phyloP scores from a whole-genome alignment of 2,329 filamentous ascomycete species.

The Talaromyces funiculosus region DNA sequence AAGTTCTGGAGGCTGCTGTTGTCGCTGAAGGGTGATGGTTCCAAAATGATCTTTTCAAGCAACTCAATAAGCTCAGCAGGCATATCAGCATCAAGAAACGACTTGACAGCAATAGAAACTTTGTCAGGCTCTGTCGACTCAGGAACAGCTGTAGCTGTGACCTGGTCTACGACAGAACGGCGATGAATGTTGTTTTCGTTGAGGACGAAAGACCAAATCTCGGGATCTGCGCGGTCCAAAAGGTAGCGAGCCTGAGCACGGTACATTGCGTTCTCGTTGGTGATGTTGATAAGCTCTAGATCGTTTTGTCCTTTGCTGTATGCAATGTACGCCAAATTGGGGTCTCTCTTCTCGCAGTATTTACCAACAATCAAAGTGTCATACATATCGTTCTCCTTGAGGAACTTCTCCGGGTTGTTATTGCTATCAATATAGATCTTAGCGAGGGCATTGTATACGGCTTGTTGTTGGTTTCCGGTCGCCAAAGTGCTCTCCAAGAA shows the following conservation, averaged over 20 bases:
- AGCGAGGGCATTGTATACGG: constrained; percentile 91
- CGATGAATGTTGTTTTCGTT: constrained; percentile 95
- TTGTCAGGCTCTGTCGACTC: constrained; percentile 90
- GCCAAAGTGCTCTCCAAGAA: constrained; percentile 92
- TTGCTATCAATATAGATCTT: constrained; percentile 99
- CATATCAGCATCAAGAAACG: constrained; percentile 85
- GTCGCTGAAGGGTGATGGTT: constrained; percentile 97
- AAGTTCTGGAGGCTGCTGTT: constrained; percentile 95
- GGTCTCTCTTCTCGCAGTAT: constrained; percentile 98
- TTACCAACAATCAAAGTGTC: constrained; percentile 89
- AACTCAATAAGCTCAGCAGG: constrained; percentile 94
- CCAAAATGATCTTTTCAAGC: constrained; percentile 98
- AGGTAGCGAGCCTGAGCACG: constrained; percentile 94
- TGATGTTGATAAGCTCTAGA: constrained; percentile 92
- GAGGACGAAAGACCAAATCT: constrained; percentile 92
- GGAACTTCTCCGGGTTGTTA: constrained; percentile 94
- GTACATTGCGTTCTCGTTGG: constrained; percentile 99
- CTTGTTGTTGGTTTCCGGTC: constrained; percentile 89
- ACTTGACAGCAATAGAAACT: constrained; percentile 88
- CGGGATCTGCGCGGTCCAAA: constrained; percentile 77
- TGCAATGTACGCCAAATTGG: constrained; percentile 88
- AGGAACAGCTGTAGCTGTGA: constrained; percentile 89
- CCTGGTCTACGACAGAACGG: constrained; percentile 89
- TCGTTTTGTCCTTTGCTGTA: constrained; percentile 98
- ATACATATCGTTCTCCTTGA: constrained; percentile 96